Evolutionary conservation across 208 protist species (phyloP).

Genomic region (Leishmania gerbilli): DNA sequence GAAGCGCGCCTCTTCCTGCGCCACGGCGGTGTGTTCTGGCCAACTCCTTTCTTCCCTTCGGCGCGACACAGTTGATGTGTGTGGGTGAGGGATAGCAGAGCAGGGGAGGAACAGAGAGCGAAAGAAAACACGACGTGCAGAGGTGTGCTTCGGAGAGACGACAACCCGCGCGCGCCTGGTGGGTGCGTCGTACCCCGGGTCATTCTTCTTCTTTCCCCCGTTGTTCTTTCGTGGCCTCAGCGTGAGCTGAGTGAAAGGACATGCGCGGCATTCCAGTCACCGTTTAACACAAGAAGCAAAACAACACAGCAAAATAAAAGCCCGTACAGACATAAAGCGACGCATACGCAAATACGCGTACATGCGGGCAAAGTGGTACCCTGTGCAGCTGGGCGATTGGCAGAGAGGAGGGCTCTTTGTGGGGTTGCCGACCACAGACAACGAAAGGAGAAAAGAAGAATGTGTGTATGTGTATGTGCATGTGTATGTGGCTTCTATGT

Average conservation of each 20-base stretch:
- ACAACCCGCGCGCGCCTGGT: neutral
- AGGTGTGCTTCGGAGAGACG: neutral
- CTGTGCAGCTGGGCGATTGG: neutral
- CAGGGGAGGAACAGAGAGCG: neutral
- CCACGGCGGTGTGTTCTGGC: neutral
- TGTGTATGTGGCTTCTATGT: neutral
- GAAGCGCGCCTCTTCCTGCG: neutral
- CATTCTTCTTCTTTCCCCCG: neutral
- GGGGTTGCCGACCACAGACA: neutral
- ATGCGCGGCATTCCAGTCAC: neutral
- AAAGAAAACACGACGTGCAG: neutral
- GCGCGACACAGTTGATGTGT: neutral
- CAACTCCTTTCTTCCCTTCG: neutral
- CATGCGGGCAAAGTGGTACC: neutral
- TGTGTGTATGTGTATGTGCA: neutral
- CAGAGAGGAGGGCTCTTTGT: neutral
- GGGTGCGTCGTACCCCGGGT: neutral
- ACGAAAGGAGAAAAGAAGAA: neutral
- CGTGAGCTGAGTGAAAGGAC: neutral
- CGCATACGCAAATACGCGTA: neutral
- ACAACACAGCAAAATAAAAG: neutral
- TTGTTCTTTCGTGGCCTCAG: neutral
- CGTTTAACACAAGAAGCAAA: neutral
- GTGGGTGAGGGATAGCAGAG: neutral
- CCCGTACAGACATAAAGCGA: neutral